Evolutionary conservation across 441 rosid species (phyloP).

Genomic region (Lepidium campestre): DNA sequence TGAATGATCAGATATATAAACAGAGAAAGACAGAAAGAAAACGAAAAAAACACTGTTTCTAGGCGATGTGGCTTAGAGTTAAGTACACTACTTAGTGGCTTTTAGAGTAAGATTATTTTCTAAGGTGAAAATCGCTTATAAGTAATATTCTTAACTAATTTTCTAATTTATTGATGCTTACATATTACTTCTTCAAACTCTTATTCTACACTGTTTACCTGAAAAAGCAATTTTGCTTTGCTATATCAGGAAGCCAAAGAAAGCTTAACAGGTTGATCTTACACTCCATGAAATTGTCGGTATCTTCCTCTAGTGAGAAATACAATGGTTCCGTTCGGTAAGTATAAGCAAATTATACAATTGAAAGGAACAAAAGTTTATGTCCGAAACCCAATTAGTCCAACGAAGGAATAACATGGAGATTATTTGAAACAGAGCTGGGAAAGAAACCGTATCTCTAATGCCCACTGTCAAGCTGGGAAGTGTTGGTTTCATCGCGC

Average conservation of each 20-base stretch:
- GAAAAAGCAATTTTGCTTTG: constrained; percentile 4
- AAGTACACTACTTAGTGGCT: constrained; percentile 26
- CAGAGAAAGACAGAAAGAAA: not conserved
- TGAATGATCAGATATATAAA: not conserved
- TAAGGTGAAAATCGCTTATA: constrained; percentile 22
- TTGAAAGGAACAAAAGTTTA: not conserved
- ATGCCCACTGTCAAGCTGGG: constrained; percentile 20
- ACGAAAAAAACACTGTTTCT: not conserved
- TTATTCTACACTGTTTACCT: not conserved
- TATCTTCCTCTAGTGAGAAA: not conserved
- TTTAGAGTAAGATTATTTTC: constrained; percentile 16
- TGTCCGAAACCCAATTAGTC: not conserved
- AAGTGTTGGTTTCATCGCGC: constrained; percentile 16
- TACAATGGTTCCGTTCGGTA: not conserved
- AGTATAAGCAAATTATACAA: not conserved
- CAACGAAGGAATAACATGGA: not conserved
- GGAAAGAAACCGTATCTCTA: not conserved
- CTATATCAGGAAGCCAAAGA: constrained; percentile 5
- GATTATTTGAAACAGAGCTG: constrained; percentile 1
- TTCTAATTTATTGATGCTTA: constrained; percentile 14
- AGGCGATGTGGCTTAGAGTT: constrained; percentile 24
- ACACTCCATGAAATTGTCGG: not conserved
- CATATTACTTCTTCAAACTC: constrained; percentile 12
- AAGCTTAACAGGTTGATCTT: not conserved
- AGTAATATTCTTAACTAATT: constrained; percentile 8